Base-by-base conservation (phyloP, 2,329 filamentous ascomycete genomes). In the Talaromyces marneffei region DNA sequence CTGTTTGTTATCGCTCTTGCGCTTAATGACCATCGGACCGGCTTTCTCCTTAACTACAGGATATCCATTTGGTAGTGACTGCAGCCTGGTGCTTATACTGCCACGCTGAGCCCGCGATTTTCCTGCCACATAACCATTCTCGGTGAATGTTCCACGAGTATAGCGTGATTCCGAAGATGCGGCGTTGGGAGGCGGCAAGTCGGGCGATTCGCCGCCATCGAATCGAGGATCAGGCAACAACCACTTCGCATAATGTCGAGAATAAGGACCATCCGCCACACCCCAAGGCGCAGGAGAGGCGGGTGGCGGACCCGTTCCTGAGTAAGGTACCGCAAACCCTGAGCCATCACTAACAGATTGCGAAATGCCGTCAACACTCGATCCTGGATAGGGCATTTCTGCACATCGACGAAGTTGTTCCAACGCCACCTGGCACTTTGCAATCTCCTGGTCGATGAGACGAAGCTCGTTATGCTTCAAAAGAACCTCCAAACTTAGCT, bases 231-330 rank as follows among this genome's bases (percentile, higher is more conserved):
- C 92, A 57, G 90, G 90, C 63, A 97, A 87, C 67, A 99, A 85
- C 94, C 94, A 99, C 80, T 90, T 91, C 72, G 91, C 87, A 77
- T 97, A 97, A 78, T 97, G 94, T 67, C 92, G 87, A 63, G 92
- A 88, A 77, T 97, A 97, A 2, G 94, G 92, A 10, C 94, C 94
- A 69, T 97, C 91, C 16, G 87, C 86, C 61, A 97, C 91, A 66
- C 93, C 93, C 80, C 92, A 96, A 2, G 94, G 90, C 48, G 94
- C 85, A 39, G 92, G 90, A 81, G 90, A 91, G 69, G 85, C 81
- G 62, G 92, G 90, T 66, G 87, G 80, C 63, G 84, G 80, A 67
- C 86, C 86, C 68, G 87, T 87, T 65, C 82, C 76, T 66, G 79
- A 80, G 65, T 83, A 79, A 63, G 83, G 81, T 65, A 94, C 74